Base-by-base conservation (phyloP, 1,284 basidiomycete genomes). In the Chiua sp. region DNA sequence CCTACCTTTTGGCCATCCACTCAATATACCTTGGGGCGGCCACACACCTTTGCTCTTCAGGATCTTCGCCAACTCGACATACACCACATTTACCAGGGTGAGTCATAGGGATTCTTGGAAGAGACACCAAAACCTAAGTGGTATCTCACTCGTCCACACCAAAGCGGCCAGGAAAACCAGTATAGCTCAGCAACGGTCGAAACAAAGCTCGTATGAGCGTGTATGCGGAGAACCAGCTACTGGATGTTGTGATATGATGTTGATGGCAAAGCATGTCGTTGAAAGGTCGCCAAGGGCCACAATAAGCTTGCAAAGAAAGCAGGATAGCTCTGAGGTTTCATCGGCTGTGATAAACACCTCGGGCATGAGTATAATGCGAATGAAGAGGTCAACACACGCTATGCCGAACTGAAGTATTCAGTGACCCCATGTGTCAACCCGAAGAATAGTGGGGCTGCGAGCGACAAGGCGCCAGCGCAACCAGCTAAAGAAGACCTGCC, bases 101-200 rank as follows among this genome's bases (percentile, higher is more conserved):
- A n/a, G n/a, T n/a, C 93, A 94, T 37, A 97, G 76, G 2, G 92
- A 86, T 73, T 97, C 94, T 74, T 96, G 94, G 60, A 96, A 85
- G 30, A 93, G 78, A 63, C 93, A 94, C 89, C 94, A 97, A 66
- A 95, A 94, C 1, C 86, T 86, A 3, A 96, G 81, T 2, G 91
- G 91, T 80, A 92, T 85, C 78, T 95, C 93, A 68, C 91, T 93
- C 94, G 56, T 95, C 93, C 0, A 86, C 82, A 2, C 91, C 90
- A 66, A 88, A 92, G 63, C 84, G 86, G 1, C 92, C 93, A 1
- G 87, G 84, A 35, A 93, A 82, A 1, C 86, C 88, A 0, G 92
- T 93, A 63, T 92, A 90, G 11, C 86, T 82, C n/a, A 96, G 76
- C 30, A 94, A 73, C 10, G 91, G 76, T 3, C 83, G 80, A 7